These are phyloP conservation scores for Oidium heveae DNA, from an alignment of 2,329 filamentous ascomycete genomes.

Conservation along the genomic window DNA sequence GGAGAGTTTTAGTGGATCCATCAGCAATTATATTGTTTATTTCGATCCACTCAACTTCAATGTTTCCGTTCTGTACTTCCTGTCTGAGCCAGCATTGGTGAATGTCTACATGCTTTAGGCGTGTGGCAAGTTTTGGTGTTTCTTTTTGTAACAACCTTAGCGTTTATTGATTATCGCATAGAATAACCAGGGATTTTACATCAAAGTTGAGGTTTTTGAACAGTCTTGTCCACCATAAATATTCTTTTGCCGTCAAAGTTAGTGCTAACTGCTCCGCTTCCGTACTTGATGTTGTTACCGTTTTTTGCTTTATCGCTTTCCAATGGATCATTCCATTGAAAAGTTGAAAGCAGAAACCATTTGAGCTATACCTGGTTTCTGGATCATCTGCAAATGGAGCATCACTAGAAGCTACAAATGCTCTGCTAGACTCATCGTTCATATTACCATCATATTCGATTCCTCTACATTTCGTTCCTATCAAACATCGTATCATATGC, in stretches of 20 bases:
- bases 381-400: not conserved
- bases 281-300: slow-evolving; percentile 1
- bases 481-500: not conserved
- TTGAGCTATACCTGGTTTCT: not conserved
- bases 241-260: not conserved
- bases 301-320: not conserved
- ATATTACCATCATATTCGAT: not conserved
- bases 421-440: not conserved
- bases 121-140: slow-evolving; percentile 3
- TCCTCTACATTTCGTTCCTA: not conserved
- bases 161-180: slow-evolving; percentile 1
- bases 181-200: not conserved
- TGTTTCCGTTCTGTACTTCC: slow-evolving; percentile 4
- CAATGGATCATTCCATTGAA: not conserved
- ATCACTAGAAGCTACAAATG: not conserved
- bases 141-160: slow-evolving; percentile 3
- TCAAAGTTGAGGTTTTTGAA: not conserved
- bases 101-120: slow-evolving; percentile 10
- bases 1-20: slow-evolving; percentile 6
- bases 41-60: slow-evolving; percentile 9
- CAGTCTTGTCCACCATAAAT: not conserved
- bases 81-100: slow-evolving; percentile 9
- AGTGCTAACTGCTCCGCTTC: not conserved
- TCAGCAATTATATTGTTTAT: slow-evolving; percentile 7
- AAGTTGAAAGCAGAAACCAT: not conserved